Base-by-base conservation (phyloP, 1,284 basidiomycete genomes). In the Leccinum variabile region DNA sequence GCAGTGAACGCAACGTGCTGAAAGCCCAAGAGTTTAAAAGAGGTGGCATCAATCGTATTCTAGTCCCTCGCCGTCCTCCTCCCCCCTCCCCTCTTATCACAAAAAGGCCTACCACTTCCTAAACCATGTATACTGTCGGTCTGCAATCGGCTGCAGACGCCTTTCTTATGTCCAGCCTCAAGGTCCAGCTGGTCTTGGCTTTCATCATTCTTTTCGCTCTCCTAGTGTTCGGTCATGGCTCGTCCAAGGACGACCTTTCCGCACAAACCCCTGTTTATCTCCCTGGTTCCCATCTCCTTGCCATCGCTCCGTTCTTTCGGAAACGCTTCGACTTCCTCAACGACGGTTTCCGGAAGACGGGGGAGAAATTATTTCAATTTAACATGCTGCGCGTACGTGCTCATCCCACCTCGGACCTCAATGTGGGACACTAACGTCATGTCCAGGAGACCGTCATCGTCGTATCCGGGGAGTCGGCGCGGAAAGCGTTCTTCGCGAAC, bases 401-500 rank as follows among this genome's bases (percentile, higher is more conserved):
- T 60, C 49, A 56, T 39, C 54, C 53, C 59, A 33, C 59, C 64
- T 56, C 60, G 61, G 61, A 59, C 37, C 59, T 56, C 30, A 59
- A 52, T 49, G 61, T 69, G 64, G 63, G 65, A 59, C 66, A 54
- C 66, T 70, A 60, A 64, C 64, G 63, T 67, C 63, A 59, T 60
- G 55, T 57, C 52, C 65, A 90, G 89, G 83, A 87, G 66, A 84
- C 81, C 9, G 86, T 89, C 64, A 78, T 90, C 57, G 87, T 88
- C 35, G 82, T 91, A 46, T 91, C 89, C 50, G 89, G 89, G 57
- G 86, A 89, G 70, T 80, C 79, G 44, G 88, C 84, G n/a, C 80
- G 89, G 62, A 81, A 82, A 63, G 80, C 84, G 11, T 90, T 90
- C 75, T 88, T 91, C 69, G 80, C 81, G 5, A 82, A 87, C 59